Evolutionary conservation across 495 filamentous ascomycete species (phyloP).

Genomic region (Neurospora sp.): DNA sequence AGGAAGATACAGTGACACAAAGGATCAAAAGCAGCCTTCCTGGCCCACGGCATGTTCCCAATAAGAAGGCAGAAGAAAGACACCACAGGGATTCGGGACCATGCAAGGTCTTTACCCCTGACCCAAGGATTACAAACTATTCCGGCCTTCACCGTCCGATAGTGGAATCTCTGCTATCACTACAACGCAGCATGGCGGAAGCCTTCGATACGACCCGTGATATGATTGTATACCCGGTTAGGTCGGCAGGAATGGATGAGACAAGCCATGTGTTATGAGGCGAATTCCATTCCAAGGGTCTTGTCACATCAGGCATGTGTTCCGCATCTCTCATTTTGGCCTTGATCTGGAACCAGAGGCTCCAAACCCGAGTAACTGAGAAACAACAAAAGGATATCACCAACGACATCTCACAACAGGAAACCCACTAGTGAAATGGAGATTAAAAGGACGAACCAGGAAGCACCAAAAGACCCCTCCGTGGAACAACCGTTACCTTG

Average conservation of each 20-base stretch:
- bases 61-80: background rate
- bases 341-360: background rate
- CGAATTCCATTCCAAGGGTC: background rate
- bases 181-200: background rate
- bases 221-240: background rate
- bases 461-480: background rate
- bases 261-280: background rate
- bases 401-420: background rate
- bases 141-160: background rate
- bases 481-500: background rate
- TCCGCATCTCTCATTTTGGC: background rate
- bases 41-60: background rate
- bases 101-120: background rate
- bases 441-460: background rate
- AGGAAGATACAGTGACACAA: background rate
- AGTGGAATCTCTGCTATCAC: background rate
- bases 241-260: background rate
- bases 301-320: background rate
- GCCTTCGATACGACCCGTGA: background rate
- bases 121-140: background rate
- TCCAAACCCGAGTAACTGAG: background rate
- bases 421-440: background rate
- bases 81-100: background rate
- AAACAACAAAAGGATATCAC: background rate
- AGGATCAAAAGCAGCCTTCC: background rate